Conservation (phyloP, 2,329 filamentous ascomycete species). For the Colletotrichum godetiae region DNA sequence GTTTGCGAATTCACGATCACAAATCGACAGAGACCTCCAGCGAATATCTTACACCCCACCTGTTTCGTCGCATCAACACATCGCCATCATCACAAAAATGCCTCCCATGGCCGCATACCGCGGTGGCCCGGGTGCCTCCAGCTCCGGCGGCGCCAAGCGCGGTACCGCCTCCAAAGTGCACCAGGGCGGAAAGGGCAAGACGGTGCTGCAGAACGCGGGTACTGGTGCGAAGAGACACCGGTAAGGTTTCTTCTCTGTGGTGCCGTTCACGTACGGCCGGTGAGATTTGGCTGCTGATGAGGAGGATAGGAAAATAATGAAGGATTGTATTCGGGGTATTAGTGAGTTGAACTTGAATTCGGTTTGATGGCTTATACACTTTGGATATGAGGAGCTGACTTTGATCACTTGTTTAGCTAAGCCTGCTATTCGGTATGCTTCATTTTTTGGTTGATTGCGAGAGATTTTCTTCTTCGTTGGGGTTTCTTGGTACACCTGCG, state of each 20-base stretch:
- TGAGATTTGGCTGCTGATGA: background rate
- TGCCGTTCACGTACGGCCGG: background rate
- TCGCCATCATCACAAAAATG: slow-evolving; percentile 28
- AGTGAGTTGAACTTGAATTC: slow-evolving; percentile 49
- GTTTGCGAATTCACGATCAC: too few relatives aligned
- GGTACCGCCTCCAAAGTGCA: slow-evolving; percentile 11
- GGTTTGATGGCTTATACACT: slow-evolving; percentile 32
- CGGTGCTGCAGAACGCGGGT: slow-evolving; percentile 38
- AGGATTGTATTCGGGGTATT: slow-evolving; percentile 61
- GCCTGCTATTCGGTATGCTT: slow-evolving; percentile 61
- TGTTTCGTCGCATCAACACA: too few relatives aligned
- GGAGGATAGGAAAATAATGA: slow-evolving; percentile 56
- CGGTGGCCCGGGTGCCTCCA: slow-evolving; percentile 42
- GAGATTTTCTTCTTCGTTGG: slow-evolving; percentile 1
- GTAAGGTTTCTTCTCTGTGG: slow-evolving; percentile 31
- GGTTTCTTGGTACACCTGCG: slow-evolving; percentile 15
- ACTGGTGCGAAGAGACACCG: slow-evolving; percentile 41
- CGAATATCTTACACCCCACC: too few relatives aligned
- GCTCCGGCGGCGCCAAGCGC: slow-evolving; percentile 30
- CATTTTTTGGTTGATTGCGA: background rate
- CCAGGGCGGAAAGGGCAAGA: slow-evolving; percentile 36
- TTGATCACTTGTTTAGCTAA: slow-evolving; percentile 54
- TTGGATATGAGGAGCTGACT: slow-evolving; percentile 28
- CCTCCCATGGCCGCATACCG: slow-evolving; percentile 41
- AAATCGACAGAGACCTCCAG: too few relatives aligned